Evolutionary conservation across 2,329 filamentous ascomycete genomes (phyloP).

Genomic region (Hymenoscyphus salicellus): DNA sequence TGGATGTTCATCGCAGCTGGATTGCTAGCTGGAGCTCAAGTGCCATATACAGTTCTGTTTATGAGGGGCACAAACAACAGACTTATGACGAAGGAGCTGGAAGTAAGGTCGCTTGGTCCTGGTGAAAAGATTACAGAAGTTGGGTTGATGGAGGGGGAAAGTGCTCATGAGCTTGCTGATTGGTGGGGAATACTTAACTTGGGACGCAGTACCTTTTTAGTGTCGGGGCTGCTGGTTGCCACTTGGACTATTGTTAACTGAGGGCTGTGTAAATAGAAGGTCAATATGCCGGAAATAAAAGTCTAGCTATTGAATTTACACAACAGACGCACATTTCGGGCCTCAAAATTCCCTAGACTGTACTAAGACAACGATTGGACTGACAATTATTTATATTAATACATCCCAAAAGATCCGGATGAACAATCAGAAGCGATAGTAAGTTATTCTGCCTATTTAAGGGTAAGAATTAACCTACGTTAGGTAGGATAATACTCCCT

Average conservation of each 20-base stretch:
- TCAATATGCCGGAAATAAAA: no score
- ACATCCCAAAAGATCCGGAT: no score
- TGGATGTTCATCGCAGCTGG: slow-evolving; percentile 35
- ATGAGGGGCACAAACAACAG: slow-evolving; percentile 48
- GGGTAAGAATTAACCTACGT: no score
- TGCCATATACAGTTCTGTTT: slow-evolving; percentile 51
- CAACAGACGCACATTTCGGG: no score
- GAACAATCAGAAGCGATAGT: no score
- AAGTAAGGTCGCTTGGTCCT: slow-evolving; percentile 38
- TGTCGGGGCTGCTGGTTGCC: slow-evolving; percentile 26
- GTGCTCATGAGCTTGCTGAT: slow-evolving; percentile 51
- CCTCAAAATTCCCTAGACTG: no score
- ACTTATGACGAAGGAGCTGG: slow-evolving; percentile 44
- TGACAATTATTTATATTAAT: no score
- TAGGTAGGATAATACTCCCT: no score
- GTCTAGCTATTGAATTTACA: no score
- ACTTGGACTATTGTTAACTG: not conserved
- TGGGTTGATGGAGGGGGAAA: slow-evolving; percentile 40
- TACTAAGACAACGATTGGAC: no score
- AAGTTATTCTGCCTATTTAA: no score
- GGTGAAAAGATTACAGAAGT: slow-evolving; percentile 40
- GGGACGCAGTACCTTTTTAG: slow-evolving; percentile 38
- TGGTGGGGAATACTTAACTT: slow-evolving; percentile 55
- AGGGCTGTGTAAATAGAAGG: not conserved
- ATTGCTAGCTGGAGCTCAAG: slow-evolving; percentile 43